Evolutionary conservation across 805 yeast genomes (phyloP).

Genomic region (Kazachstania psychrophila): DNA sequence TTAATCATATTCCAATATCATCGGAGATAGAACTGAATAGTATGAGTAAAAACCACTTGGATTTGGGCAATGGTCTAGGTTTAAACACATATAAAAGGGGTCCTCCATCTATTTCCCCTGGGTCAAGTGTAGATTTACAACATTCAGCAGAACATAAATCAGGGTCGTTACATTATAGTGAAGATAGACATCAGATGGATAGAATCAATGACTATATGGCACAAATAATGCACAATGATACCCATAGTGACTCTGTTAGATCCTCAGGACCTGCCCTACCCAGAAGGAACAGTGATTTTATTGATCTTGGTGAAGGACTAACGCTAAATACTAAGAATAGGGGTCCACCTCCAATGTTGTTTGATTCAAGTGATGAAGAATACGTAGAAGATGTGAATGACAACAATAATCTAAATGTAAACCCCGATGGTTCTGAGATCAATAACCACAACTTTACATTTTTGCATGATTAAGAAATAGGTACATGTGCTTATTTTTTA

Average conservation of each 20-base stretch:
- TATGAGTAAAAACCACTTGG: slow-evolving; percentile 17
- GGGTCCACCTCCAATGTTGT: slow-evolving; percentile 32
- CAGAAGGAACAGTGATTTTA: slow-evolving; percentile 7
- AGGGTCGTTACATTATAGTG: slow-evolving; percentile 8
- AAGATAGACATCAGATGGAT: slow-evolving; percentile 12
- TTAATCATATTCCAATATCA: slow-evolving; percentile 1
- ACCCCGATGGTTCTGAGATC: not conserved
- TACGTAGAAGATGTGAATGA: not conserved
- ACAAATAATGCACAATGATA: slow-evolving; percentile 17
- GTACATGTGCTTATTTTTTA: too few relatives aligned
- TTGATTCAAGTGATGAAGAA: slow-evolving; percentile 27
- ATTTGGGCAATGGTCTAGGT: slow-evolving; percentile 31
- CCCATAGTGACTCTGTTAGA: slow-evolving; percentile 3
- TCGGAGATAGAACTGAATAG: not conserved
- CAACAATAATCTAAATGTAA: not conserved
- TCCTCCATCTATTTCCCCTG: slow-evolving; percentile 34
- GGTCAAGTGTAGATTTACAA: slow-evolving; percentile 23
- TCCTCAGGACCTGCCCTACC: not conserved
- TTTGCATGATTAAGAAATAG: too few relatives aligned
- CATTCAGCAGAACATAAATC: not conserved
- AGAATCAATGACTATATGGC: slow-evolving; percentile 24
- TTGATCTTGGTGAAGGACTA: slow-evolving; percentile 27
- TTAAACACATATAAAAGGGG: slow-evolving; percentile 29
- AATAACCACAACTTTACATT: too few relatives aligned
- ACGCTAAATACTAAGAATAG: slow-evolving; percentile 28